Conservation (phyloP, 345 rosid genomes). For the Linum lewisii region DNA sequence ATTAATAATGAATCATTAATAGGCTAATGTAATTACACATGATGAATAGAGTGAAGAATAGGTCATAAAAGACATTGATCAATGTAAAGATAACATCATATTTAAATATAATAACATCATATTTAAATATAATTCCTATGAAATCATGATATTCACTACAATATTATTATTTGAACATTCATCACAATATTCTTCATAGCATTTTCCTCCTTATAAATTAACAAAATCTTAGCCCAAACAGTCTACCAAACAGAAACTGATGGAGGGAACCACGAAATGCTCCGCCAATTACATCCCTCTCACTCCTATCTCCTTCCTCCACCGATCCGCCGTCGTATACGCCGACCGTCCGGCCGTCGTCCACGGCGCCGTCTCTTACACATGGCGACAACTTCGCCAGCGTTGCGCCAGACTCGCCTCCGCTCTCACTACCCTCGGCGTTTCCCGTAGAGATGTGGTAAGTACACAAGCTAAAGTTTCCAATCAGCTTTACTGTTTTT, state of each 20-base stretch:
- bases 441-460: conserved; percentile 44
- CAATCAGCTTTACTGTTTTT: background rate
- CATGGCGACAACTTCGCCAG: conserved; percentile 41
- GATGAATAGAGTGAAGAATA: no score
- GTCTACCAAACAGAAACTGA: background rate
- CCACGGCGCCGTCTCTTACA: conserved; percentile 37
- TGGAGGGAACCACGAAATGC: background rate
- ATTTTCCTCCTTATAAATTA: no score
- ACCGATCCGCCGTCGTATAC: conserved; percentile 47
- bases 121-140: no score
- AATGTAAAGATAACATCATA: no score
- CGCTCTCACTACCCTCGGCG: conserved; percentile 36
- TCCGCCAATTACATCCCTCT: conserved; percentile 46
- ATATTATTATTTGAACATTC: no score
- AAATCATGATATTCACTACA: no score
- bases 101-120: no score
- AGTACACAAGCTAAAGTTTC: background rate
- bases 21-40: no score
- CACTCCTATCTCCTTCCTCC: conserved; percentile 51
- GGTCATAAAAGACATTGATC: no score
- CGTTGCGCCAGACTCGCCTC: conserved; percentile 58
- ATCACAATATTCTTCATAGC: no score
- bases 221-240: background rate
- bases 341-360: conserved; percentile 32
- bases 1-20: no score